These are phyloP conservation scores for Poa pratensis DNA, from an alignment of 176 grass and related monocot species.

Conservation along the genomic window DNA sequence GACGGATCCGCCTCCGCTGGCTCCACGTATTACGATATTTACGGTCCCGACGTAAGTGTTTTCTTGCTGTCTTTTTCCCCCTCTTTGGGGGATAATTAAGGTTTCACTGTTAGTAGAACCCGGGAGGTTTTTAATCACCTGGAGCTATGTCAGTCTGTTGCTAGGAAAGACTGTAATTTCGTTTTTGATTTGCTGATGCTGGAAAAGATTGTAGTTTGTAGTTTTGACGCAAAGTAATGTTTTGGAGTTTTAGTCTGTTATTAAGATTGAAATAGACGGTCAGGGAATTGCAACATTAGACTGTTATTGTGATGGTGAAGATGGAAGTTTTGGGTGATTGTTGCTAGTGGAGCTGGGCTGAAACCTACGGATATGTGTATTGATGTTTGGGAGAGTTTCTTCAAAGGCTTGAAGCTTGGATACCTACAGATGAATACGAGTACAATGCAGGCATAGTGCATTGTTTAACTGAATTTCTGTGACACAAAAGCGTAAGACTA, in stretches of 20 bases:
- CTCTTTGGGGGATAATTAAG: neutral
- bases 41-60: slow-evolving; percentile 59
- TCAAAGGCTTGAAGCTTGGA: neutral
- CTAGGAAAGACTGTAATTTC: neutral
- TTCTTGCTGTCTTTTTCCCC: neutral
- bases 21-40: slow-evolving; percentile 61
- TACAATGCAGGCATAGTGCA: neutral
- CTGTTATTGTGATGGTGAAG: neutral
- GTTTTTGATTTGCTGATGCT: neutral
- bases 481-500: neutral
- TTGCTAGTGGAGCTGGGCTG: neutral
- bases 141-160: neutral
- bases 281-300: neutral
- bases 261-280: neutral
- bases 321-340: neutral
- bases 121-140: neutral
- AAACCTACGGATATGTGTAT: neutral
- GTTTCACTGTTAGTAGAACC: neutral
- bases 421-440: neutral
- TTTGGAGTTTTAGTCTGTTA: neutral
- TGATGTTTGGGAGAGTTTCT: neutral
- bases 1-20: neutral
- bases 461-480: neutral
- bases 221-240: neutral
- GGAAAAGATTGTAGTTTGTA: neutral